These are phyloP conservation scores for Solanum aculeatissimum DNA, from an alignment of 305 asterid genomes.

Conservation along the genomic window DNA sequence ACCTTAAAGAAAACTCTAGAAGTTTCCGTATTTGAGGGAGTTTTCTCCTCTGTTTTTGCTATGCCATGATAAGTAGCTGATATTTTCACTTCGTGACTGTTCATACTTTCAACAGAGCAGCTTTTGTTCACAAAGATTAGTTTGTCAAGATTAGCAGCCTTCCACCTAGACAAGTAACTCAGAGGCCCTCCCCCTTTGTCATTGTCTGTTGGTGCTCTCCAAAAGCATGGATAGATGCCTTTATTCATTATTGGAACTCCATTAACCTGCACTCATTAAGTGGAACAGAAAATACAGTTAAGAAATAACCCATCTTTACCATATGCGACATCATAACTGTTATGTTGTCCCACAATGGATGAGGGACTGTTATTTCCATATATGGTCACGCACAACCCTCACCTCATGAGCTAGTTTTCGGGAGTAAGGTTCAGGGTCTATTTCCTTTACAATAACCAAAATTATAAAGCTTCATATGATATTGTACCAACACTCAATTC, in stretches of 20 bases:
- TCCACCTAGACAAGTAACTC: constrained; percentile 78
- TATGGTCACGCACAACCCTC: not conserved
- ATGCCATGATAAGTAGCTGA: constrained; percentile 38
- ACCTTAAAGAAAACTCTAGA: constrained; percentile 34
- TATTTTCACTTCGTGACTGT: constrained; percentile 48
- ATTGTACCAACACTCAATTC: not conserved
- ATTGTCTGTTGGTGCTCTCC: constrained; percentile 98
- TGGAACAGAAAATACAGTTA: not conserved
- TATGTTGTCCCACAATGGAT: not conserved
- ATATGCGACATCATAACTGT: not conserved
- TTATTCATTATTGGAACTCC: constrained; percentile 51
- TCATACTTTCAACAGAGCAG: constrained; percentile 33
- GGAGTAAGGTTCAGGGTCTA: not conserved
- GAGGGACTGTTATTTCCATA: not conserved
- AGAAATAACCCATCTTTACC: not conserved
- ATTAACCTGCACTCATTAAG: constrained; percentile 37
- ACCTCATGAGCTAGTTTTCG: not conserved
- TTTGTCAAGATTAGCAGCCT: constrained; percentile 47
- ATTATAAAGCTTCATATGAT: not conserved
- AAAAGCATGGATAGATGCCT: constrained; percentile 85
- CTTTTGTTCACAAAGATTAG: constrained; percentile 37
- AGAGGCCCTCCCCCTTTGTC: constrained; percentile 83
- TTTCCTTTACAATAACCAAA: not conserved
- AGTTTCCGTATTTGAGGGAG: constrained; percentile 17
- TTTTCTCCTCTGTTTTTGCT: constrained; percentile 23